Base-by-base conservation (phyloP, 345 rosid genomes). In the Excoecaria cochinchinensis region DNA sequence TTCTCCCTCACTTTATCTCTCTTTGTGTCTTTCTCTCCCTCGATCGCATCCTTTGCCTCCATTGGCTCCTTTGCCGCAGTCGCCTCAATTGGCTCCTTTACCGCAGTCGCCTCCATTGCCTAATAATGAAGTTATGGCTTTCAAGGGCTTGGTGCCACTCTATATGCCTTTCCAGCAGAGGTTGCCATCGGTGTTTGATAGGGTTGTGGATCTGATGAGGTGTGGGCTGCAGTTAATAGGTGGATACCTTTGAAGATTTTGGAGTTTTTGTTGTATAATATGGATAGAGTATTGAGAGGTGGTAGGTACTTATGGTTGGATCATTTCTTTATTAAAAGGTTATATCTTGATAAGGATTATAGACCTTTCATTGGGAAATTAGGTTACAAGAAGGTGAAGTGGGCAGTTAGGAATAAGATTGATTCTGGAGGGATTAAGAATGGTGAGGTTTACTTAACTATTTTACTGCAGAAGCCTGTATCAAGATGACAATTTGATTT, bases 221-320 rank as follows among this genome's bases (percentile, higher is more conserved):
- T 91, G 96, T 69, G 96, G 97, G 17, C 87, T 17, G 98, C 98
- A 1, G 95, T 95, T 84, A 95, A 95, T 74, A 73, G 99, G 82
- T 95, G 99, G 98, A 90, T 95, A 24, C 99, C 99, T 0, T 82
- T 87, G 69, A 75, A 85, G 24, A 89, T 88, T 80, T 81, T 95
- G 90, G 99, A 95, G 79, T 95, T 95, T 61, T 80, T 95, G 83
- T 79, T 95, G 22, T 91, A 83, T 25, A 98, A 95, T 79, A 85
- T 89, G 61, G 99, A 95, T 73, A 84, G 99, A 74, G 88, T 91
- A 63, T 76, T 95, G 81, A 84, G 99, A 53, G 88, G 87, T 1
- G 99, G 99, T 51, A 98, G 99, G 6, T 95, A 83, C 75, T 75
- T 95, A 36, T 93, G 98, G 99, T 52, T 95, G 85, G 98, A 95